Evolutionary conservation across 768 basidiomycete species (phyloP), one percentile per base, ranked within the genome.

Genomic region (Serendipita indica): DNA sequence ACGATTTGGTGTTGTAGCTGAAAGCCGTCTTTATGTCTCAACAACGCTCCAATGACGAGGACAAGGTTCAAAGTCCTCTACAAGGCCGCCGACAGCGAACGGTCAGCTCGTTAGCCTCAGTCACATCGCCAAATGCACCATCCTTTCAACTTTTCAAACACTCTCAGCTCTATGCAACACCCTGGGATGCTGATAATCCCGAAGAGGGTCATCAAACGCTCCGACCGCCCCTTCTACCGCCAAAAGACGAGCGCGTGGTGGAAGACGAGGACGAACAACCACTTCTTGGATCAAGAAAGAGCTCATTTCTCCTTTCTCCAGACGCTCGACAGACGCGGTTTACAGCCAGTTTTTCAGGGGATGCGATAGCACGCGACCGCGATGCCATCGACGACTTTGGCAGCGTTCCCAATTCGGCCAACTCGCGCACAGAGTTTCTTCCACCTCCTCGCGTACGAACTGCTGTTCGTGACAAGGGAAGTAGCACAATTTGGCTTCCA

Each of bases 51-150:
- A 60, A 59, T 30, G 67, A 61, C 20, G 59, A 61, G 45, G 58
- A 71, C 66, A 77, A 58, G 70, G 71, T 68, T 72, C 41, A 64
- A 63, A 59, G n/a, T 35, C 18, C 43, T 56, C 25, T 34, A 61
- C 13, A 46, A 58, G 4, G 57, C 5, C 28, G 57, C 39, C n/a
- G 56, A 56, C n/a, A 39, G 37, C 34, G 22, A 32, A 20, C n/a
- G 25, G n/a, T 57, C 25, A 32, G 18, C 12, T 57, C 28, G 34
- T 60, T 20, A 30, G 27, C 39, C 27, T 3, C 28, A 18, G 16
- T 3, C 57, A 33, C 6, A 20, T 22, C 18, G 16, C 20, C 10
- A 16, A 28, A 25, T 33, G 52, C 45, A 49, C 16, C 25, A 10
- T 28, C 27, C 12, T 56, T 28, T 18, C 25, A 56, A 28, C 52